phyloP scores from a whole-genome alignment of 2,329 filamentous ascomycete genomes.

The Cytospora leucostoma region DNA sequence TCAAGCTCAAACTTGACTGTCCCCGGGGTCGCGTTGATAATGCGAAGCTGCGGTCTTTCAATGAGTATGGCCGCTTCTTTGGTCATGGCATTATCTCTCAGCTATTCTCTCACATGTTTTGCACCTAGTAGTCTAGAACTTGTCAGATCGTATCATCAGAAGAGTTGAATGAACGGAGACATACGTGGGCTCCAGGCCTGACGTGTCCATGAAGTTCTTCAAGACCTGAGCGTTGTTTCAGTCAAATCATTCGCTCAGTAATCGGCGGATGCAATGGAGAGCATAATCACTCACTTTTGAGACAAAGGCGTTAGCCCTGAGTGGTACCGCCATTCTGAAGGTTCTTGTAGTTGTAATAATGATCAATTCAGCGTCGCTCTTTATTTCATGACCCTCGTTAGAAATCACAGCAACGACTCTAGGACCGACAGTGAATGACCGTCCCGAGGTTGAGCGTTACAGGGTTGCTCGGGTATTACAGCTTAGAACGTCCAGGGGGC shows the following conservation, averaged over 20 bases:
- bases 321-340: slow-evolving; percentile 14
- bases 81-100: neutral
- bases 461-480: neutral
- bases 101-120: slow-evolving; percentile 18
- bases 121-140: slow-evolving; percentile 17
- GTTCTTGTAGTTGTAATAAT: neutral
- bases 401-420: neutral
- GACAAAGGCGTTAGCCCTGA: slow-evolving; percentile 9
- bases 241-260: neutral
- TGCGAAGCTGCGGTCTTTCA: slow-evolving; percentile 55
- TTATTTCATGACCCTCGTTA: neutral
- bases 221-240: slow-evolving; percentile 61
- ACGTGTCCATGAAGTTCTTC: slow-evolving; percentile 82
- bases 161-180: slow-evolving; percentile 26
- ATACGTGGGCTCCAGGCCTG: slow-evolving; percentile 86
- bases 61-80: neutral
- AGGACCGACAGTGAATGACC: neutral
- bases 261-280: neutral
- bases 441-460: no score
- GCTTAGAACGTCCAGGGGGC: neutral
- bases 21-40: slow-evolving; percentile 65
- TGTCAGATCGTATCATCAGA: slow-evolving; percentile 2
- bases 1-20: slow-evolving; percentile 75
- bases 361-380: neutral
- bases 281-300: slow-evolving; percentile 13